A percentile compares a stretch with the other conserved stretches of the same genome.
Conservation (phyloP, 176 grass and related monocot species). For the Urochloa ruziziensis region DNA sequence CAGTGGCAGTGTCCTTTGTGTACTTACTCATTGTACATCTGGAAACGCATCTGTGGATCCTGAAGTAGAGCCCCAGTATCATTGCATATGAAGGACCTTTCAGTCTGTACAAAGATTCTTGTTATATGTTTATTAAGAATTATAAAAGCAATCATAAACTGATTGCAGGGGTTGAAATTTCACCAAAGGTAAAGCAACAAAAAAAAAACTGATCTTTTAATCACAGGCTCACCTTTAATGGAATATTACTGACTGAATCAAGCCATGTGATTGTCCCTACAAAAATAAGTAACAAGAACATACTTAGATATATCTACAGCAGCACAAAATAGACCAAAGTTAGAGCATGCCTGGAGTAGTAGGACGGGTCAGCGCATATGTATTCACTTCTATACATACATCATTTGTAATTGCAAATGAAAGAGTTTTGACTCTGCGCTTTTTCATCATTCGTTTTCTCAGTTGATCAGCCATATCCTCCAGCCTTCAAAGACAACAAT, state of each 20-base stretch:
- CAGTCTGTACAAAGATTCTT: conserved; percentile 51
- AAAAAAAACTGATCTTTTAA: background rate
- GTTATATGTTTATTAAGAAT: background rate
- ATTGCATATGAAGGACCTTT: conserved; percentile 86
- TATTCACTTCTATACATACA: conserved; percentile 90
- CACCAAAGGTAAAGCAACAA: background rate
- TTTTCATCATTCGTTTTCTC: conserved; percentile 92
- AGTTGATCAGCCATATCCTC: conserved; percentile 84
- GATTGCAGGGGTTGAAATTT: background rate
- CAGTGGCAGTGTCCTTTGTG: background rate
- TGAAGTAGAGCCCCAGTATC: conserved; percentile 83
- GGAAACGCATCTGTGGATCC: conserved; percentile 59
- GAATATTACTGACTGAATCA: conserved; percentile 92
- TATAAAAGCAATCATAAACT: background rate
- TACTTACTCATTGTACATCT: conserved; percentile 88
- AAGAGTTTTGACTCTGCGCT: conserved; percentile 88
- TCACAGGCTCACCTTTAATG: conserved; percentile 64
- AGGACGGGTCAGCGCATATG: conserved; percentile 76
- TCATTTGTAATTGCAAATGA: conserved; percentile 75
- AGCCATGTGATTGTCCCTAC: conserved; percentile 80
- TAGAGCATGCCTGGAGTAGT: conserved; percentile 65
- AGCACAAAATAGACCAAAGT: conserved; percentile 30
- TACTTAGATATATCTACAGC: conserved; percentile 11
- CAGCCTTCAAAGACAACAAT: conserved; percentile 55
- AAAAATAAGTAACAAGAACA: conserved; percentile 36